These are phyloP conservation scores for Globisporangium camurandrum DNA, from an alignment of 352 stramenopile species.

Conservation along the genomic window DNA sequence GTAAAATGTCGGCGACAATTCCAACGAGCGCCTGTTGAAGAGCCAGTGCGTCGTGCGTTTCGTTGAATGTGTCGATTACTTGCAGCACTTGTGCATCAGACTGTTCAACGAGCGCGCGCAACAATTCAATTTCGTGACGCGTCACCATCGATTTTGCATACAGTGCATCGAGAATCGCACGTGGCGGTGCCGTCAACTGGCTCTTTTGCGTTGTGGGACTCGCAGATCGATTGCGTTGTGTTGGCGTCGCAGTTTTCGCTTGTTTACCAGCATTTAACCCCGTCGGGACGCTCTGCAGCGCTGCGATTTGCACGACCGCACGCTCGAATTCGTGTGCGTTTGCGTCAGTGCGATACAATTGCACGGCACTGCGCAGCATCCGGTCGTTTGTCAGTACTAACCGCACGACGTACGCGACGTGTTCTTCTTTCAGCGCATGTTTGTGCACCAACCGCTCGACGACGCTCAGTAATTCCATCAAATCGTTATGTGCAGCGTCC, in stretches of 20 bases:
- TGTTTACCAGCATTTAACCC: background rate
- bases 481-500: conserved; percentile 15
- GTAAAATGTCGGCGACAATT: conserved; percentile 59
- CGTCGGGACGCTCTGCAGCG: conserved; percentile 15
- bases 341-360: conserved; percentile 40
- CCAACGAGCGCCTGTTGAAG: conserved; percentile 43
- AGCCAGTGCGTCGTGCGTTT: conserved; percentile 16
- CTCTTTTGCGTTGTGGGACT: too few species aligned
- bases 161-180: conserved; percentile 38
- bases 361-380: conserved; percentile 42
- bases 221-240: too few species aligned
- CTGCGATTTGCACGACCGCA: conserved; percentile 41
- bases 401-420: conserved; percentile 33
- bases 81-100: conserved; percentile 41
- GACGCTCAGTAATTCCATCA: conserved; percentile 40
- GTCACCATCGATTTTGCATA: conserved; percentile 59
- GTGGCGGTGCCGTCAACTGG: too few species aligned
- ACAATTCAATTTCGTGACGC: conserved; percentile 44
- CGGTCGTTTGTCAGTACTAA: conserved; percentile 42
- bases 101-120: conserved; percentile 53
- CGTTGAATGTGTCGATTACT: conserved; percentile 32
- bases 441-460: conserved; percentile 53
- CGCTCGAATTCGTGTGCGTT: conserved; percentile 41
- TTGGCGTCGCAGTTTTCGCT: too few species aligned
- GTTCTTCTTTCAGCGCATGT: conserved; percentile 49